phyloP scores from a whole-genome alignment of 768 basidiomycete genomes.

The Boletus barrowsii region DNA sequence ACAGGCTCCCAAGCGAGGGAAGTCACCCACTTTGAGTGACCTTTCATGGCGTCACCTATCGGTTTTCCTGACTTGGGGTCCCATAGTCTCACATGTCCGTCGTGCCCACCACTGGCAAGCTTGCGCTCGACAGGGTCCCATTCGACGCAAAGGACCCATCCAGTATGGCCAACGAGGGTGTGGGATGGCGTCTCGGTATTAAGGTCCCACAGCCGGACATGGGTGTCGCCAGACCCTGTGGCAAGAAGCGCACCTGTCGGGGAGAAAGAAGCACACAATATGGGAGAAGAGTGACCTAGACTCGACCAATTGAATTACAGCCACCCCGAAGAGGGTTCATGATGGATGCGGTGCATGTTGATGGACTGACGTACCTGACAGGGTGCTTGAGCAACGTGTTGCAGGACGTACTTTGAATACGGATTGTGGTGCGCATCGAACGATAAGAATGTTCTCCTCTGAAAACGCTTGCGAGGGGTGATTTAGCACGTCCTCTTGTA shows the following conservation, averaged over 20 bases:
- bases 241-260: conserved; percentile 90
- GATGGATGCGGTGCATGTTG: conserved; percentile 4
- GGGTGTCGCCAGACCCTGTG: conserved; percentile 94
- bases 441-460: conserved; percentile 81
- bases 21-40: conserved; percentile 96
- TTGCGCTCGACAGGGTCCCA: conserved; percentile 94
- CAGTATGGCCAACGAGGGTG: conserved; percentile 82
- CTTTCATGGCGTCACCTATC: conserved; percentile 83
- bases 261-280: conserved; percentile 93
- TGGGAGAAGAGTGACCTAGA: conserved; percentile 86
- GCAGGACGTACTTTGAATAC: conserved; percentile 93
- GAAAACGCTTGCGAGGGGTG: conserved; percentile 73
- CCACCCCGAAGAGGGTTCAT: not conserved
- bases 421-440: conserved; percentile 92
- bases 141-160: conserved; percentile 96
- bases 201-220: conserved; percentile 91
- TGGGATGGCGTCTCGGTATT: conserved; percentile 90
- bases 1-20: conserved; percentile 95
- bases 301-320: conserved; percentile 2
- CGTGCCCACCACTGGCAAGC: conserved; percentile 91
- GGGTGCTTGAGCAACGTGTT: conserved; percentile 88
- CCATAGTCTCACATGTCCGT: conserved; percentile 92
- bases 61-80: conserved; percentile 89
- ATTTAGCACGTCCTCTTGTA: conserved; percentile 74
- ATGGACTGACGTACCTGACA: conserved; percentile 57